phyloP scores from a whole-genome alignment of 192 early-diverging fungal species.

The Coemansia sp. region DNA sequence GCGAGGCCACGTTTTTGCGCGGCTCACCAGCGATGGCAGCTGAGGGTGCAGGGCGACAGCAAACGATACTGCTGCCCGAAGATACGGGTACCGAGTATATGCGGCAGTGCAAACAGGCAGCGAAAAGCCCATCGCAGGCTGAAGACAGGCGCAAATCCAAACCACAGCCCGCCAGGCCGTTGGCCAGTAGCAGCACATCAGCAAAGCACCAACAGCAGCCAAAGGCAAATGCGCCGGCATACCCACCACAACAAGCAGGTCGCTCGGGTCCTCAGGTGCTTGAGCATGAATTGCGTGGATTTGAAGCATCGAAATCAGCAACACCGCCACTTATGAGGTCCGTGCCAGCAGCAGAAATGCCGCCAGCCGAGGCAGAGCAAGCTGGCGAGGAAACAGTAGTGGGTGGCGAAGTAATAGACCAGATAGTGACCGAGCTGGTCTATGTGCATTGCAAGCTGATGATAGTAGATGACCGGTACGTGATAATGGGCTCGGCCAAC shows the following conservation, averaged over 20 bases:
- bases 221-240: not conserved
- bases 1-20: slow-evolving; percentile 32
- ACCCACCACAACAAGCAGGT: slow-evolving; percentile 20
- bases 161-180: not conserved
- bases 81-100: slow-evolving; percentile 36
- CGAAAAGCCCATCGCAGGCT: not conserved
- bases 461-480: slow-evolving; percentile 82
- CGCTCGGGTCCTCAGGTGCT: slow-evolving; percentile 35
- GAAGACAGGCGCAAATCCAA: not conserved
- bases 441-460: slow-evolving; percentile 87
- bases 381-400: not conserved
- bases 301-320: not conserved
- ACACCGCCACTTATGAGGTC: too few species aligned
- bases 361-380: not conserved
- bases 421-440: slow-evolving; percentile 72
- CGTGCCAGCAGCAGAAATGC: slow-evolving; percentile 2
- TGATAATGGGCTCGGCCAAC: slow-evolving; percentile 84
- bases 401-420: slow-evolving; percentile 26
- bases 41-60: not conserved
- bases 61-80: slow-evolving; percentile 32
- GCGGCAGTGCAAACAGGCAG: slow-evolving; percentile 22
- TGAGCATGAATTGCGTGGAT: slow-evolving; percentile 42
- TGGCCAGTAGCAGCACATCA: not conserved
- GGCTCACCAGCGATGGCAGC: not conserved
- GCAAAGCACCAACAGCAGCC: not conserved